phyloP scores from a whole-genome alignment of 805 yeast genomes.

The Wickerhamia fluorescens region DNA sequence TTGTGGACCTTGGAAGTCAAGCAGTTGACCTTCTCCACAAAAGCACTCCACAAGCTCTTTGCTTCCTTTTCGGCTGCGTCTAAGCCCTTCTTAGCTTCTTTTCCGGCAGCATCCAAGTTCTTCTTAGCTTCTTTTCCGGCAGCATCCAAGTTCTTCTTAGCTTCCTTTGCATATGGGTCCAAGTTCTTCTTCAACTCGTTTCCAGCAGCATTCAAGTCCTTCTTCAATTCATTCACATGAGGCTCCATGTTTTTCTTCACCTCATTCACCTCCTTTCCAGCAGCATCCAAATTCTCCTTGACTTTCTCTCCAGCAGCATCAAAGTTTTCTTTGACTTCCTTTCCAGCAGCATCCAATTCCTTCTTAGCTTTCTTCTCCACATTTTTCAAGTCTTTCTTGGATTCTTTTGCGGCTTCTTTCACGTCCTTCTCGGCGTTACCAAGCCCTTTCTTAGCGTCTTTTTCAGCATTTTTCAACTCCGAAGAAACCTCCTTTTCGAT shows the following conservation, averaged over 20 bases:
- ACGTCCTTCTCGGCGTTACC: not conserved
- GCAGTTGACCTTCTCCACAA: no score
- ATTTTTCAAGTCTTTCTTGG: not conserved
- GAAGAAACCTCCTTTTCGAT: conserved; percentile 3
- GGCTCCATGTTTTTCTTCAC: conserved; percentile 5
- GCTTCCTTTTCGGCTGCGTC: not conserved
- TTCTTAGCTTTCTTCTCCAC: not conserved
- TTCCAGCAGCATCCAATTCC: not conserved
- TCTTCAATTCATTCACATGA: conserved; percentile 4
- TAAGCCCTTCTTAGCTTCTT: not conserved
- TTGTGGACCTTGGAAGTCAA: no score
- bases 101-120: not conserved
- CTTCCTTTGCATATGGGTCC: not conserved
- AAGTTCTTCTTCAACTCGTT: conserved; percentile 14
- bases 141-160: no score
- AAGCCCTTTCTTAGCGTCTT: not conserved
- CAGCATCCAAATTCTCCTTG: conserved; percentile 4
- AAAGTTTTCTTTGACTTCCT: not conserved
- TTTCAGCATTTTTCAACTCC: not conserved
- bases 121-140: not conserved
- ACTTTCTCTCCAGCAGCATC: conserved; percentile 10
- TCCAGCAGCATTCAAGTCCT: no score
- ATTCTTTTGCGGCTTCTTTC: not conserved
- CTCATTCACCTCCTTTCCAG: conserved; percentile 12
- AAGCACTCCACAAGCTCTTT: conserved; percentile 8